Evolutionary conservation across 2,329 filamentous ascomycete species (phyloP).

Genomic region (Gliomastix tumulicola): DNA sequence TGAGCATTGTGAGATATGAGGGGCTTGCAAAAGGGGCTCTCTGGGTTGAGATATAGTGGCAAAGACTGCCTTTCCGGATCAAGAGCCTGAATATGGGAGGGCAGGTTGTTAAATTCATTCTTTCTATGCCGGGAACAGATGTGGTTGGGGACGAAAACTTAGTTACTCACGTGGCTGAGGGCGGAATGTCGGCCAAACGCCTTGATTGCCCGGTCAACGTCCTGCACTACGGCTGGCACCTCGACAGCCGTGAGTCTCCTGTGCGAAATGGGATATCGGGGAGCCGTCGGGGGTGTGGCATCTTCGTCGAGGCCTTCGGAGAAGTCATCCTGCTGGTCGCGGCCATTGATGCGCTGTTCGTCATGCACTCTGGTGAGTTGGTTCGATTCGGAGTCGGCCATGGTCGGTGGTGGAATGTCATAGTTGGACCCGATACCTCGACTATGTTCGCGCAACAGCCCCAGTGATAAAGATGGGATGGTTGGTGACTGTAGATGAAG

Average conservation of each 20-base stretch:
- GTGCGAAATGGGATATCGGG: slow-evolving; percentile 24
- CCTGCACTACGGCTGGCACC: slow-evolving; percentile 33
- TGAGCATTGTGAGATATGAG: slow-evolving; percentile 68
- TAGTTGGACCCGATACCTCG: no score
- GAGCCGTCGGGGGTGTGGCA: slow-evolving; percentile 11
- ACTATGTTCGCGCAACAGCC: no score
- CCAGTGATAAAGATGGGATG: no score
- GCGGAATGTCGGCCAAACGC: slow-evolving; percentile 31
- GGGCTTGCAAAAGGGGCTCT: slow-evolving; percentile 72
- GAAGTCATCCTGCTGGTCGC: no score
- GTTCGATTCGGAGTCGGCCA: no score
- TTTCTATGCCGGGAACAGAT: no score
- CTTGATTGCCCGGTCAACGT: slow-evolving; percentile 32
- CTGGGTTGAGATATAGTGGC: slow-evolving; percentile 70
- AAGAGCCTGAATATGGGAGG: slow-evolving; percentile 27
- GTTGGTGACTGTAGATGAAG: no score
- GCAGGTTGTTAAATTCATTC: neutral
- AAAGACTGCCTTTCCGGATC: slow-evolving; percentile 43
- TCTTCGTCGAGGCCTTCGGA: neutral
- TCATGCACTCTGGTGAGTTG: no score
- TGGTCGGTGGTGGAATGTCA: no score
- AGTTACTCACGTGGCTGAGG: slow-evolving; percentile 26
- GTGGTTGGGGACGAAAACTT: neutral
- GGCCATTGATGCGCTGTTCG: no score
- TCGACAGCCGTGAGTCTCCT: slow-evolving; percentile 31